These are phyloP conservation scores for Colletotrichum melonis DNA, from an alignment of 2,329 filamentous ascomycete genomes.

Conservation along the genomic window DNA sequence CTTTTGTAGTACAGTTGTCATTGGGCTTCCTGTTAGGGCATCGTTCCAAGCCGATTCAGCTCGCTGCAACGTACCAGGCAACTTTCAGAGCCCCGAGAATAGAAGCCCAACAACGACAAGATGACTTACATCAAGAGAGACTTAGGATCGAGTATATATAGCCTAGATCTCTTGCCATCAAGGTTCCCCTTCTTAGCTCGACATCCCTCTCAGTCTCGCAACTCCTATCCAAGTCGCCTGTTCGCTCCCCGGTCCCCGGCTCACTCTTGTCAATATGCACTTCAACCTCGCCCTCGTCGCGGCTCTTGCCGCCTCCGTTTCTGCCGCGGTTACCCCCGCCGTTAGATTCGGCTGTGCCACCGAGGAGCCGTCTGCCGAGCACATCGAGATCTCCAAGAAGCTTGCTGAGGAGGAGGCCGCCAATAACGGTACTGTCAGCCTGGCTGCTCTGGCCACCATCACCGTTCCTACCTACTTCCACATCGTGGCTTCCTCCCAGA, in stretches of 20 bases:
- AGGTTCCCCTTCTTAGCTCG: conserved; percentile 1
- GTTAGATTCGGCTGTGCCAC: conserved; percentile 9
- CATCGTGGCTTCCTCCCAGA: conserved; percentile 45
- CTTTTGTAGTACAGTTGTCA: background rate
- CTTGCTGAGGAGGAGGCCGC: conserved; percentile 36
- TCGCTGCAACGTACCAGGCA: background rate
- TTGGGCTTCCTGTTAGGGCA: background rate
- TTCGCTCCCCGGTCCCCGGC: background rate
- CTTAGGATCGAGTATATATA: conserved; percentile 2
- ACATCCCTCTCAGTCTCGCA: conserved; percentile 19
- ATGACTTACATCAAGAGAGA: background rate
- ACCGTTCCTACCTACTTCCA: conserved; percentile 54
- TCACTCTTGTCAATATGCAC: background rate
- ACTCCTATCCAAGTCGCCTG: background rate
- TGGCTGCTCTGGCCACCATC: conserved; percentile 40
- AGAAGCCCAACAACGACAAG: background rate
- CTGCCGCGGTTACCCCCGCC: conserved; percentile 8
- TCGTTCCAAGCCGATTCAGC: background rate
- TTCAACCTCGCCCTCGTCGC: conserved; percentile 12
- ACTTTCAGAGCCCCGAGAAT: background rate
- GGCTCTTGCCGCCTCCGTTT: conserved; percentile 17
- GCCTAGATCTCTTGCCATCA: background rate
- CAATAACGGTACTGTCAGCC: conserved; percentile 34
- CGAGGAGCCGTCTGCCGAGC: conserved; percentile 8
- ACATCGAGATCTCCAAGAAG: conserved; percentile 34